Base-by-base conservation (phyloP, 1,284 basidiomycete genomes). In the Ganoderma meredithae region DNA sequence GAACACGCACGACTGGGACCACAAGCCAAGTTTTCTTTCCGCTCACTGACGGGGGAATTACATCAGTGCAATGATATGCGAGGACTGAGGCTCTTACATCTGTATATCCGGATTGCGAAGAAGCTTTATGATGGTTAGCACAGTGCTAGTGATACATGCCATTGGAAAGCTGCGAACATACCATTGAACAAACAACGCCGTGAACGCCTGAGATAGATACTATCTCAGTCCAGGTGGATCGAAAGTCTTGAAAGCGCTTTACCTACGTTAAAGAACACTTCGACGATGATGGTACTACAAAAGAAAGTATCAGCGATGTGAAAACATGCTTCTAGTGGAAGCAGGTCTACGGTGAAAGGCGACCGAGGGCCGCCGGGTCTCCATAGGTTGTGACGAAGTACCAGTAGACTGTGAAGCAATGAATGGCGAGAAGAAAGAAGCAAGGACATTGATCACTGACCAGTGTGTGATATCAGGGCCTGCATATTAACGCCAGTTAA, bases 121-220 rank as follows among this genome's bases (percentile, higher is more conserved):
- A 87, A 88, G 56, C 85, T 86, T 43, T 36, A 7, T 41, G 17
- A 13, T 39, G 47, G 47, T 60, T 27, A 60, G n/a, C n/a, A 12
- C 36, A 27, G 13, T 41, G 22, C 12, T 10, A 17, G 9, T 36
- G 36, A 36, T 36, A 6, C 9, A 36, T 12, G 12, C 58, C 25
- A 17, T 64, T 63, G 62, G 33, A 65, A 19, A n/a, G 33, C 41
- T 31, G 6, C 2, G 17, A 22, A 65, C 79, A 62, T 68, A 86
- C 85, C 82, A 79, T 83, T 87, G 86, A 1, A 87, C 86, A 15
- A 87, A 74, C 19, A 87, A 72, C 3, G 85, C 86, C 62, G 85
- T 84, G 63, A 86, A 79, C 8, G 84, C 85, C 86, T 87, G 62
- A 15, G 61, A 36, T 22, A 9, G 13, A 41, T 60, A 31, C 27